A percentile compares a stretch with the other conserved stretches of the same genome.
These are phyloP conservation scores for Penicillium sp. DNA, from an alignment of 2,329 filamentous ascomycete species.

Conservation along the genomic window DNA sequence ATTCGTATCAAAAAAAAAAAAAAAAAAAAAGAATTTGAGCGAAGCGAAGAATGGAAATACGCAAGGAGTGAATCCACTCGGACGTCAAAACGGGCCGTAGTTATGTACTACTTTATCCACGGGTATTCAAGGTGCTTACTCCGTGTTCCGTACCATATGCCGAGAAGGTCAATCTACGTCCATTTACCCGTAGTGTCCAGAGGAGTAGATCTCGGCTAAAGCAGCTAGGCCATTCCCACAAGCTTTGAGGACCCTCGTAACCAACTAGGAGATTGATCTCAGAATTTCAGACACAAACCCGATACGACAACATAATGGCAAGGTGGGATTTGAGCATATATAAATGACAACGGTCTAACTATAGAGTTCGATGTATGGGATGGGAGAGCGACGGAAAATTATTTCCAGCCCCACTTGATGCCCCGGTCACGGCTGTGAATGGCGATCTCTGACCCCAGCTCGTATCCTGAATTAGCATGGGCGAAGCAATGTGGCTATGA, in stretches of 20 bases:
- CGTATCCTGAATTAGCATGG: background rate
- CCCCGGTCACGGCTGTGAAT: background rate
- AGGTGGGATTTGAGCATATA: background rate
- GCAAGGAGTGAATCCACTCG: background rate
- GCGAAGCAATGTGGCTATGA: slow-evolving; percentile 2
- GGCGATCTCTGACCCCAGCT: background rate
- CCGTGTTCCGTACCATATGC: background rate
- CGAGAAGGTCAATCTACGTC: no score
- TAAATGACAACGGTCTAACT: background rate
- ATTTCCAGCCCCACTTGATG: background rate
- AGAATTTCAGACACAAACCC: background rate
- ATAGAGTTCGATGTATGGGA: no score
- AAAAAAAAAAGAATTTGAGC: no score
- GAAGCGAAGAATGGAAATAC: no score
- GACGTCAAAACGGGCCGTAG: background rate
- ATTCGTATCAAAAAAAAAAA: background rate
- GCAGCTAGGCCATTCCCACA: background rate
- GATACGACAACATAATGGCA: background rate
- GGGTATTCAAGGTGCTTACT: background rate
- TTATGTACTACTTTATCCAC: background rate
- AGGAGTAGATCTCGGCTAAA: background rate
- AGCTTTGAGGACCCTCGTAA: background rate
- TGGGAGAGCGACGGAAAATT: background rate
- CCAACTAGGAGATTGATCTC: background rate
- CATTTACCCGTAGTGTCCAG: no score